Evolutionary conservation across 2,329 filamentous ascomycete genomes (phyloP), one percentile per base, ranked within the genome.

Genomic region (Aspergillus sp.): DNA sequence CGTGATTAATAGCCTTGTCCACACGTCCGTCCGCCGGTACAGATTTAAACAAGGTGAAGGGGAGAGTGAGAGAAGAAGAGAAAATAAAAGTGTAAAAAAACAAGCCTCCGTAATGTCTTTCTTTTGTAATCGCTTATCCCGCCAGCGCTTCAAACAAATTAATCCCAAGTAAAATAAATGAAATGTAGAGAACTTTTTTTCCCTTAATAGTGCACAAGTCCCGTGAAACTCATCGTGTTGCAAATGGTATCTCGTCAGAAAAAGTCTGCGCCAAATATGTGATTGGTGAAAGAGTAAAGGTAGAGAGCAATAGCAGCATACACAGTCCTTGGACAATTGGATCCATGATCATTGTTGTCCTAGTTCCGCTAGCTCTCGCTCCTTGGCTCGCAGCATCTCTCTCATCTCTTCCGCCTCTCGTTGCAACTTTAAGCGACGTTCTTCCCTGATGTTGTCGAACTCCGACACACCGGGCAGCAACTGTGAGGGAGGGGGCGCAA

Each of bases 401-500:
- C 90, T 84, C 87, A 95, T 95, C 55, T 82, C 82, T 70, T 93
- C 90, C 0, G 90, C 87, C 73, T 96, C 91, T 23, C 86, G 82
- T 71, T 88, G 84, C 52, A 96, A 77, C 51, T 87, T 84, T 8
- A 84, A 85, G 52, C 89, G 83, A 58, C 87, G 83, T 64, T 90
- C 88, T 3, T 83, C 82, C 66, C 84, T 88, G 7, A 80, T 71
- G 13, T 78, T 79, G 30, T 85, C 84, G n/a, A 74, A 76, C 30
- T 86, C 82, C 10, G 67, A 77, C 8, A 74, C 73, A 42, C 73
- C 65, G 30, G 66, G 70, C 21, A 74, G 61, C n/a, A 71, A 60
- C 56, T 73, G 72, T 38, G 66, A 60, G 19, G 68, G 64, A 19
- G 63, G 63, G 27, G 68, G 61, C 30, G 68, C 64, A 42, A 62